Conservation (phyloP, 2,329 filamentous ascomycete genomes). For the Septoria linicola region DNA sequence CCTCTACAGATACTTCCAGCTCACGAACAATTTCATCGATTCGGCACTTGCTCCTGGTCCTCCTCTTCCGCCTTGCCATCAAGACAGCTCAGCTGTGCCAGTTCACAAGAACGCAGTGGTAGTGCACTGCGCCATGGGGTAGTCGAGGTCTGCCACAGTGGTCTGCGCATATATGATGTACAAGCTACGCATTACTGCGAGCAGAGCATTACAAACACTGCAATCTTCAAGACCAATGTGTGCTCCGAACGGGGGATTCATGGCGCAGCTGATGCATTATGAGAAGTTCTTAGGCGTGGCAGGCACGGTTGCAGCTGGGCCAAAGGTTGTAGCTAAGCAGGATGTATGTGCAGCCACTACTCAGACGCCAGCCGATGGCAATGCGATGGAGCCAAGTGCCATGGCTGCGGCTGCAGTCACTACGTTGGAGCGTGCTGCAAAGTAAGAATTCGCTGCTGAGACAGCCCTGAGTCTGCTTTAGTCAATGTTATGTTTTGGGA, state of each 20-base stretch:
- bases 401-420: too few relatives aligned
- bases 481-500: too few relatives aligned
- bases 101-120: slow-evolving; percentile 57
- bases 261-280: slow-evolving; percentile 63
- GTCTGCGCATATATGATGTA: slow-evolving; percentile 80
- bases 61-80: too few relatives aligned
- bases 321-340: too few relatives aligned
- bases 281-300: neutral
- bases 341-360: too few relatives aligned
- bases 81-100: too few relatives aligned
- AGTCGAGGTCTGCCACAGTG: slow-evolving; percentile 83
- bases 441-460: too few relatives aligned
- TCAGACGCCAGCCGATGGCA: too few relatives aligned
- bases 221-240: slow-evolving; percentile 71
- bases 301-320: too few relatives aligned
- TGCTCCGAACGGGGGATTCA: slow-evolving; percentile 87
- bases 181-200: slow-evolving; percentile 49
- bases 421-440: too few relatives aligned
- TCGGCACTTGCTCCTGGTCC: slow-evolving; percentile 59
- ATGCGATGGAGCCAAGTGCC: too few relatives aligned
- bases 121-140: slow-evolving; percentile 85
- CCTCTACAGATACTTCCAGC: slow-evolving; percentile 60
- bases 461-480: too few relatives aligned
- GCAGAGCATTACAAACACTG: slow-evolving; percentile 68
- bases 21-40: slow-evolving; percentile 72